Conservation (phyloP, 768 basidiomycete genomes). For the Naganishia kalamii region DNA sequence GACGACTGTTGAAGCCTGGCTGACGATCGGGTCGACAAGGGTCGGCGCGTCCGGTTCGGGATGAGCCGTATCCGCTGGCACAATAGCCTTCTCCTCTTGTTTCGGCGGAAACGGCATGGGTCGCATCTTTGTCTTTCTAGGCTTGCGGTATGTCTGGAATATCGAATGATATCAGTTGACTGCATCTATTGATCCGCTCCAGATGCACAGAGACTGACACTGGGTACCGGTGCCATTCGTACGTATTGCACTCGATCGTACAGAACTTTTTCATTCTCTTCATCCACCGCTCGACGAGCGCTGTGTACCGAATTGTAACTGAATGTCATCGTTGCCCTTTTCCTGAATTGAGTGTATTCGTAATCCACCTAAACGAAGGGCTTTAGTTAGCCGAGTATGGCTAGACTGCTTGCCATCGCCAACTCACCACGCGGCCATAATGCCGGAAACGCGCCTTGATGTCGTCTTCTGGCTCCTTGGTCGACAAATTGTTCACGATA, state of each 20-base stretch:
- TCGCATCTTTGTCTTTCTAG: too few relatives aligned
- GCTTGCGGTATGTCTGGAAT: not conserved
- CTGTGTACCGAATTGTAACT: constrained; percentile 12
- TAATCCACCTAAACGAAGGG: not conserved
- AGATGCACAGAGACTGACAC: not conserved
- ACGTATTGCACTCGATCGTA: not conserved
- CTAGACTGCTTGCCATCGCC: not conserved
- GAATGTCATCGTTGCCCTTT: not conserved
- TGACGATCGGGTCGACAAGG: not conserved
- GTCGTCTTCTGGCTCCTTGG: not conserved
- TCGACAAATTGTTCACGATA: not conserved
- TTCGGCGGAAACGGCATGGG: too few relatives aligned
- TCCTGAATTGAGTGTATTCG: not conserved
- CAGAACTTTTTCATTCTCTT: not conserved
- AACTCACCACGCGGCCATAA: constrained; percentile 3
- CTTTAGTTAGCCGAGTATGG: not conserved
- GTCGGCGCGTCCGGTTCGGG: not conserved
- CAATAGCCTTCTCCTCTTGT: too few relatives aligned
- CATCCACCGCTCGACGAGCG: not conserved
- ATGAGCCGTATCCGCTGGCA: too few relatives aligned
- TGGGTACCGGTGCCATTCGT: not conserved
- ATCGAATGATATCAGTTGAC: not conserved
- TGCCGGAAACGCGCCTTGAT: not conserved
- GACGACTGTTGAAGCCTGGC: too few relatives aligned
- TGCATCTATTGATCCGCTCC: not conserved